A percentile compares a stretch with the other conserved stretches of the same genome.
These are phyloP conservation scores for Cercophora samala DNA, from an alignment of 495 filamentous ascomycete species.

Conservation along the genomic window DNA sequence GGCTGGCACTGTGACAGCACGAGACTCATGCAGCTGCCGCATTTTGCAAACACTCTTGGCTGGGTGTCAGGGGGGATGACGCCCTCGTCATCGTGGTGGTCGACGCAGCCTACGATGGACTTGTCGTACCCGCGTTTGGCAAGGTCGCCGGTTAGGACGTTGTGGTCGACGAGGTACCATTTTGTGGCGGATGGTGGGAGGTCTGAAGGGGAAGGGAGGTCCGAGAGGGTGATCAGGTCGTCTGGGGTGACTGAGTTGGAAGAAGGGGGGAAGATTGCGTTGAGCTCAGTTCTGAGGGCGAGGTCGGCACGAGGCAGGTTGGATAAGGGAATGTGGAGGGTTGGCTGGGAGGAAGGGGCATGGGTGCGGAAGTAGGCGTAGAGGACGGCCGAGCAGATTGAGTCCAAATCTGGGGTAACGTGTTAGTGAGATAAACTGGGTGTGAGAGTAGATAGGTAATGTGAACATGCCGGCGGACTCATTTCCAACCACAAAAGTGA, in stretches of 20 bases:
- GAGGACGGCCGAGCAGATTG: slow-evolving; percentile 78
- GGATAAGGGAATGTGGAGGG: slow-evolving; percentile 74
- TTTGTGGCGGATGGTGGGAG: slow-evolving; percentile 40
- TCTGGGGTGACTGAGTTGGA: slow-evolving; percentile 31
- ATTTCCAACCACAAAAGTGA: slow-evolving; percentile 69
- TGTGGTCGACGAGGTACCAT: slow-evolving; percentile 87
- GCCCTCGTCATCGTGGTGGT: slow-evolving; percentile 86
- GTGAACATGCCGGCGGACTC: slow-evolving; percentile 61
- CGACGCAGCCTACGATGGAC: slow-evolving; percentile 70
- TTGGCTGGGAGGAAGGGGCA: slow-evolving; percentile 31
- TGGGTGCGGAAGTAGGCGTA: slow-evolving; percentile 75
- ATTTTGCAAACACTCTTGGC: slow-evolving; percentile 63
- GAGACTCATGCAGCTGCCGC: slow-evolving; percentile 78
- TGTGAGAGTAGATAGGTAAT: not conserved
- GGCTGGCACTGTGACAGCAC: slow-evolving; percentile 60
- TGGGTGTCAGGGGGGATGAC: slow-evolving; percentile 50
- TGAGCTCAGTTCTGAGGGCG: slow-evolving; percentile 74
- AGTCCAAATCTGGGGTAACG: slow-evolving; percentile 71
- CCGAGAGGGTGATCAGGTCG: slow-evolving; percentile 52
- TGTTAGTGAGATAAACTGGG: slow-evolving; percentile 16
- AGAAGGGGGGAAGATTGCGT: slow-evolving; percentile 48
- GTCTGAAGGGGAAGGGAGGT: slow-evolving; percentile 36
- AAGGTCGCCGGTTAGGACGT: slow-evolving; percentile 61
- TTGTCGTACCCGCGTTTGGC: slow-evolving; percentile 31
- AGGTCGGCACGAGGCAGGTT: slow-evolving; percentile 71